Percentiles rank a stretch among this genome's conserved stretches.
These are phyloP conservation scores for Castanopsis chinensis DNA, from an alignment of 306 rosid genomes.

Conservation along the genomic window DNA sequence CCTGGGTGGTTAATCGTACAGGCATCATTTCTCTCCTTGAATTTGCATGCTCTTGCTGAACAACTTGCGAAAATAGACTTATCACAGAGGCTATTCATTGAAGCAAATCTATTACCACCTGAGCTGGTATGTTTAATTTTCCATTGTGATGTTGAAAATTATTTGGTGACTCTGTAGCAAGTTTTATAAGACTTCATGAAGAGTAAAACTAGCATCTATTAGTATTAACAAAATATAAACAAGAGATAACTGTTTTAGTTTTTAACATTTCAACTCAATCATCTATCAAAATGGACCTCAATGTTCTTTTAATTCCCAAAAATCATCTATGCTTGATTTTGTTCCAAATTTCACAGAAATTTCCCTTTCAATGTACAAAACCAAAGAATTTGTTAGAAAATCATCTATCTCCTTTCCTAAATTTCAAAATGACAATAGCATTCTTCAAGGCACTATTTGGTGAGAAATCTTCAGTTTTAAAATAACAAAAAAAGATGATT, in stretches of 20 bases:
- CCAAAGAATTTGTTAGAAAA: too few relatives aligned
- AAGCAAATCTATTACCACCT: conserved; percentile 60
- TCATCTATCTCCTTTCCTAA: background rate
- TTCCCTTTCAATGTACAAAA: too few relatives aligned
- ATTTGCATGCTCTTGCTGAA: conserved; percentile 71
- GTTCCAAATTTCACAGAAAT: too few relatives aligned
- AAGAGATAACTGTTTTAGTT: too few relatives aligned
- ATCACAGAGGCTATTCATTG: conserved; percentile 75
- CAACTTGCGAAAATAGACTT: conserved; percentile 60
- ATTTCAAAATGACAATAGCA: background rate
- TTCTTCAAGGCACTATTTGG: background rate
- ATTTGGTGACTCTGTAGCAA: conserved; percentile 15
- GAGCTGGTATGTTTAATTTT: conserved; percentile 64
- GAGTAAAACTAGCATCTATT: too few relatives aligned
- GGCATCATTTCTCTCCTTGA: conserved; percentile 78
- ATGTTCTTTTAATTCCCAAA: too few relatives aligned
- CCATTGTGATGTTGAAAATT: conserved; percentile 2
- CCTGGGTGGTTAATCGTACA: conserved; percentile 32
- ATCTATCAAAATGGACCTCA: too few relatives aligned
- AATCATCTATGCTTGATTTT: too few relatives aligned
- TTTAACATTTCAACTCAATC: too few relatives aligned
- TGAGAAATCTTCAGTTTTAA: background rate
- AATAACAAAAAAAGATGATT: background rate
- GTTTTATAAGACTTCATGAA: background rate
- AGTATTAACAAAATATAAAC: too few relatives aligned